Evolutionary conservation across 192 early-diverging fungal genomes (phyloP).

Genomic region (Mortierella antarctica): DNA sequence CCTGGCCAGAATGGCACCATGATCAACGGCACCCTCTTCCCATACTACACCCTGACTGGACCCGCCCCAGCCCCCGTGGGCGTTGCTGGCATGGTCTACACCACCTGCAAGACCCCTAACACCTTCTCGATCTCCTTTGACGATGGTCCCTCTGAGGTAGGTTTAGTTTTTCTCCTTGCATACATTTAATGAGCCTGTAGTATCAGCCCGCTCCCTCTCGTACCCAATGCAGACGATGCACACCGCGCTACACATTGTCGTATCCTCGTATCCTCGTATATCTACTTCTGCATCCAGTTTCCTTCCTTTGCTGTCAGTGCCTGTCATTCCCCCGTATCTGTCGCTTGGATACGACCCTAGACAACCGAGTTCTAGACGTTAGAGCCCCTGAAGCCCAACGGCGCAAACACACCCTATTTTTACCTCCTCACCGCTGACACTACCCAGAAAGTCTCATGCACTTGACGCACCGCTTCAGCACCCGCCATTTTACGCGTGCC

Average conservation of each 20-base stretch:
- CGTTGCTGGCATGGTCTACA: slow-evolving; percentile 38
- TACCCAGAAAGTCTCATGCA: too few species aligned
- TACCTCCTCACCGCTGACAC: too few species aligned
- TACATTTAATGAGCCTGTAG: neutral
- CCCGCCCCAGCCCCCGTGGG: slow-evolving; percentile 21
- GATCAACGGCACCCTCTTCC: slow-evolving; percentile 48
- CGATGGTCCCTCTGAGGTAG: slow-evolving; percentile 49
- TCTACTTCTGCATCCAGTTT: neutral
- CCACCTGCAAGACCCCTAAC: slow-evolving; percentile 32
- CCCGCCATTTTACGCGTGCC: neutral
- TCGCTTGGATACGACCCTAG: too few species aligned
- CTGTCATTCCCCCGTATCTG: too few species aligned
- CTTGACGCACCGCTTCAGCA: neutral
- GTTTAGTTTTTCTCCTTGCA: slow-evolving; percentile 1
- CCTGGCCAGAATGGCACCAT: slow-evolving; percentile 39
- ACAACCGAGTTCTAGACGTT: too few species aligned
- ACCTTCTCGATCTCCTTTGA: slow-evolving; percentile 51
- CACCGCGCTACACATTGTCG: too few species aligned
- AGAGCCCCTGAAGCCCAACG: too few species aligned
- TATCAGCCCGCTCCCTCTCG: neutral
- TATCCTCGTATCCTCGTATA: neutral
- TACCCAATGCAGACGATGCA: too few species aligned
- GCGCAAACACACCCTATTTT: neutral
- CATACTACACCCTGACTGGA: slow-evolving; percentile 39
- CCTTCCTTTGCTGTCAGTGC: neutral